Percentiles rank a stretch among this genome's conserved stretches.
phyloP scores from a whole-genome alignment of 2,329 filamentous ascomycete genomes.

The Anthostomella pinea region DNA sequence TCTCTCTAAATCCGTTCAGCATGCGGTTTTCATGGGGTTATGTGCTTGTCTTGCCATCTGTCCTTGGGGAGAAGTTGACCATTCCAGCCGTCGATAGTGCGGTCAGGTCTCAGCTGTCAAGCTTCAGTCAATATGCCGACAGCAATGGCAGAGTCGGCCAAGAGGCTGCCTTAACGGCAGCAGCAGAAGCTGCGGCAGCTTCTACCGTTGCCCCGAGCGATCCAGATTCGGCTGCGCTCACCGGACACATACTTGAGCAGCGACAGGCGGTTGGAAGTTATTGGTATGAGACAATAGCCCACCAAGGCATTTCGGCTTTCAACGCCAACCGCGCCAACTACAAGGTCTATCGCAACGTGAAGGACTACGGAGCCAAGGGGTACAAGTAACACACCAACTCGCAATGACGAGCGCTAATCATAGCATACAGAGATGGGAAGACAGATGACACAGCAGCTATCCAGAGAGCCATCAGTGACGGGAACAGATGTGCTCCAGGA shows the following conservation, averaged over 20 bases:
- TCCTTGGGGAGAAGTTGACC: conserved; percentile 19
- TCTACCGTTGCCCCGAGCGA: too few relatives aligned
- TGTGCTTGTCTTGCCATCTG: conserved; percentile 13
- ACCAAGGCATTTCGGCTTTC: conserved; percentile 34
- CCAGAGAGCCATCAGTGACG: conserved; percentile 14
- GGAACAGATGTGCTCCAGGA: conserved; percentile 16
- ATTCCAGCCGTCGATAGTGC: conserved; percentile 22
- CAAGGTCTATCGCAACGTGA: conserved; percentile 37
- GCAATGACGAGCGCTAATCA: not conserved
- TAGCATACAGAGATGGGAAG: conserved; percentile 10
- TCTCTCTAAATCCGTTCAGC: conserved; percentile 8
- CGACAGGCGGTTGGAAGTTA: conserved; percentile 17
- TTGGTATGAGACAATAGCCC: conserved; percentile 34
- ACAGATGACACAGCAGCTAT: conserved; percentile 17
- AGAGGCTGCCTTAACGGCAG: too few relatives aligned
- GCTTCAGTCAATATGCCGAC: conserved; percentile 18
- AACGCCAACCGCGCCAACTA: conserved; percentile 30
- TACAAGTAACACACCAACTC: conserved; percentile 9
- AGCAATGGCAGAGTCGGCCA: too few relatives aligned
- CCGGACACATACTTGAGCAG: too few relatives aligned
- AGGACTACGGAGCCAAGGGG: conserved; percentile 35
- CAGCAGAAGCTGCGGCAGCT: too few relatives aligned
- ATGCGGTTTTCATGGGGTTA: conserved; percentile 17
- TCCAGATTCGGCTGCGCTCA: too few relatives aligned
- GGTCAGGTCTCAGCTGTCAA: conserved; percentile 18